phyloP scores from a whole-genome alignment of 257 asterid genomes.

The Rehmannia glutinosa region DNA sequence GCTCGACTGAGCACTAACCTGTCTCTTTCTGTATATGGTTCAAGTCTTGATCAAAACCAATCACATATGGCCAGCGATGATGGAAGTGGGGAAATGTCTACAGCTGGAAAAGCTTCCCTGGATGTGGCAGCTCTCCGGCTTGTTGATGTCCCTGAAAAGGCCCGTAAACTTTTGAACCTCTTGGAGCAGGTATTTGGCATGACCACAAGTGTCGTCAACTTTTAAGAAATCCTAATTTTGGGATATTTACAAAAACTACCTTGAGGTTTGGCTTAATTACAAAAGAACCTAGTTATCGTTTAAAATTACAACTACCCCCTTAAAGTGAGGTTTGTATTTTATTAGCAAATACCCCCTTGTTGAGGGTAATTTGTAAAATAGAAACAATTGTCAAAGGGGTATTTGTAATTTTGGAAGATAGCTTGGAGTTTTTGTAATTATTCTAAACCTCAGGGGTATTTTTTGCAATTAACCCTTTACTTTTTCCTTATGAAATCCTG shows the following conservation, averaged over 20 bases:
- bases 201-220: not conserved
- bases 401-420: no score
- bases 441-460: not conserved
- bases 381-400: no score
- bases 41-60: conserved; percentile 58
- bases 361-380: no score
- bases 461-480: not conserved
- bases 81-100: conserved; percentile 60
- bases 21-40: conserved; percentile 57
- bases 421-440: not conserved
- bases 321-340: not conserved
- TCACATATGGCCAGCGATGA: conserved; percentile 48
- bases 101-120: conserved; percentile 82
- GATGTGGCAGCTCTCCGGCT: conserved; percentile 93
- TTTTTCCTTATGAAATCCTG: not conserved
- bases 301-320: not conserved
- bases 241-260: not conserved
- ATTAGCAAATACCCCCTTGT: no score
- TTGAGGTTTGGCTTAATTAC: not conserved
- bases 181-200: conserved; percentile 74
- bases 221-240: not conserved
- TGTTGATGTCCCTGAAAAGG: conserved; percentile 77
- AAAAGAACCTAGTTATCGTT: not conserved
- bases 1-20: conserved; percentile 89
- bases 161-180: conserved; percentile 82